Evolutionary conservation across 192 early-diverging fungal species (phyloP).

Genomic region (Coemansia guatemalensis): DNA sequence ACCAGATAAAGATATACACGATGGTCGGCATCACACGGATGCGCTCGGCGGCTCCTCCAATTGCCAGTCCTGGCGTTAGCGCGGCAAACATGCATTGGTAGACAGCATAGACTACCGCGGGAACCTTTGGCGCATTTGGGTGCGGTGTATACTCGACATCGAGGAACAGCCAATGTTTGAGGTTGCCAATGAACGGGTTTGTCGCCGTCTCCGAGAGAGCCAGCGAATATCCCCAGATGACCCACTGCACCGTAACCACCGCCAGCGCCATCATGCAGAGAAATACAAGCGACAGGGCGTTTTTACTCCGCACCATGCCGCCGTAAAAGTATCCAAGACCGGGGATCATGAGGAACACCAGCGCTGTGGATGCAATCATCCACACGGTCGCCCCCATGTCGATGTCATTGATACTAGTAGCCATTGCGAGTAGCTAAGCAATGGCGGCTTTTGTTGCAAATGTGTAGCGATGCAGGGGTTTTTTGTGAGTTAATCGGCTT

Average conservation of each 20-base stretch:
- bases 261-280: conserved; percentile 70
- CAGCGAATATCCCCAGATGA: conserved; percentile 69
- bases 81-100: conserved; percentile 84
- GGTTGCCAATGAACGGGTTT: conserved; percentile 69
- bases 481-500: background rate
- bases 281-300: conserved; percentile 77
- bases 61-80: conserved; percentile 68
- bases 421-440: background rate
- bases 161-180: conserved; percentile 61
- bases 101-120: conserved; percentile 62
- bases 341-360: conserved; percentile 78
- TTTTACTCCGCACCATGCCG: conserved; percentile 73
- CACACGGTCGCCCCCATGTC: conserved; percentile 71
- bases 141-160: conserved; percentile 58
- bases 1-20: conserved; percentile 67
- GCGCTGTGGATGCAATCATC: conserved; percentile 65
- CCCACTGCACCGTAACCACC: conserved; percentile 75
- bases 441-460: background rate
- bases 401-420: conserved; percentile 31
- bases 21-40: conserved; percentile 67
- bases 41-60: conserved; percentile 73
- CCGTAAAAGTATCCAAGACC: conserved; percentile 78
- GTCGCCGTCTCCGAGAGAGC: conserved; percentile 66
- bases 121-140: conserved; percentile 61
- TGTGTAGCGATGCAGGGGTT: background rate